Conservation (phyloP, 495 filamentous ascomycete genomes). For the Clavariopsis aquatica region DNA sequence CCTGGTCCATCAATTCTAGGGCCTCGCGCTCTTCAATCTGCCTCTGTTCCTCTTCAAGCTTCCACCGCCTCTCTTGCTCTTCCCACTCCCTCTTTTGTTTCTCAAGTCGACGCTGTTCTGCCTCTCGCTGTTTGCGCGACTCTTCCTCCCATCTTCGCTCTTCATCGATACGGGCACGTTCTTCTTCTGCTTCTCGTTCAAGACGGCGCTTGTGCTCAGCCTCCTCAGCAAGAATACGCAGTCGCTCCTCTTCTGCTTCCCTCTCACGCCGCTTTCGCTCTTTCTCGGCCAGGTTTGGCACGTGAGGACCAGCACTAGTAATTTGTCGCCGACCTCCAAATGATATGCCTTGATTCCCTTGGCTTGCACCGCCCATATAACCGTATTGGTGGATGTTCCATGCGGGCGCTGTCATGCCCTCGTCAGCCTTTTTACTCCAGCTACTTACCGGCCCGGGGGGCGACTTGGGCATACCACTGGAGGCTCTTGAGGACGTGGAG, state of each 20-base stretch:
- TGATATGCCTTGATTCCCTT: slow-evolving; percentile 89
- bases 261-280: slow-evolving; percentile 60
- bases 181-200: slow-evolving; percentile 70
- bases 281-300: slow-evolving; percentile 72
- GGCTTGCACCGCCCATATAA: slow-evolving; percentile 96
- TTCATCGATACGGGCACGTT: slow-evolving; percentile 66
- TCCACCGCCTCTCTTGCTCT: slow-evolving; percentile 81
- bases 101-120: slow-evolving; percentile 68
- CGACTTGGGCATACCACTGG: slow-evolving; percentile 44
- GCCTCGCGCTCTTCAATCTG: slow-evolving; percentile 72
- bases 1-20: slow-evolving; percentile 64
- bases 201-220: slow-evolving; percentile 61
- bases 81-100: slow-evolving; percentile 81
- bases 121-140: slow-evolving; percentile 64
- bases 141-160: slow-evolving; percentile 81
- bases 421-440: slow-evolving; percentile 86
- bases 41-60: slow-evolving; percentile 74
- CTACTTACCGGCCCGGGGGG: slow-evolving; percentile 66
- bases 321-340: slow-evolving; percentile 94
- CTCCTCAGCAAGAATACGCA: slow-evolving; percentile 63
- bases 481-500: slow-evolving; percentile 44
- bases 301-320: slow-evolving; percentile 74
- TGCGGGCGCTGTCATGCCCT: slow-evolving; percentile 77
- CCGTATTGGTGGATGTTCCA: slow-evolving; percentile 97
- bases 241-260: slow-evolving; percentile 60